phyloP scores from a whole-genome alignment of 768 basidiomycete genomes.

The Pseudohyphozyma bogoriensis region DNA sequence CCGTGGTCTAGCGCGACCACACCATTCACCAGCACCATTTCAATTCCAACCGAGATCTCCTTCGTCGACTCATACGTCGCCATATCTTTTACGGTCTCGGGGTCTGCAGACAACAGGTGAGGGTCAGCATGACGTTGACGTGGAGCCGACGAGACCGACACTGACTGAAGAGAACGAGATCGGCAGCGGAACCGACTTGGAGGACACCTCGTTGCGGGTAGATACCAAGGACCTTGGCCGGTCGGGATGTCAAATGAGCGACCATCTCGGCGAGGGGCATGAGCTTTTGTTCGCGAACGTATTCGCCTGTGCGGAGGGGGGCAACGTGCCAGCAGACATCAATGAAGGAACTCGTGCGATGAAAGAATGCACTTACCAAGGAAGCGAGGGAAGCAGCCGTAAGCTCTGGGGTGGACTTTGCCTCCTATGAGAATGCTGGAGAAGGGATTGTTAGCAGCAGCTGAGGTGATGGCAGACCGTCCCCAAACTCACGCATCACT shows the following conservation, averaged over 20 bases:
- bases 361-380: no score
- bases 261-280: not conserved
- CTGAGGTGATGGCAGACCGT: not conserved
- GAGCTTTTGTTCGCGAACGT: not conserved
- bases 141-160: no score
- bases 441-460: not conserved
- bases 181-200: not conserved
- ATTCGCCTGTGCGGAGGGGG: no score
- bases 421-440: not conserved
- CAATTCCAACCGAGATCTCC: not conserved
- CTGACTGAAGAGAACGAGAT: not conserved
- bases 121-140: no score
- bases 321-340: no score
- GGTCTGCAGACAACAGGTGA: no score
- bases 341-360: no score
- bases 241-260: not conserved
- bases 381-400: not conserved
- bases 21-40: not conserved
- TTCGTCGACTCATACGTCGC: not conserved
- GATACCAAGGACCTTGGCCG: not conserved
- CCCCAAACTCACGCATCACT: not conserved
- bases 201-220: not conserved
- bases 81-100: not conserved
- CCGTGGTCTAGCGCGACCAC: not conserved
- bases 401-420: not conserved